Evolutionary conservation across 805 yeast genomes (phyloP).

Genomic region (Cyberlindnera subsufficiens): DNA sequence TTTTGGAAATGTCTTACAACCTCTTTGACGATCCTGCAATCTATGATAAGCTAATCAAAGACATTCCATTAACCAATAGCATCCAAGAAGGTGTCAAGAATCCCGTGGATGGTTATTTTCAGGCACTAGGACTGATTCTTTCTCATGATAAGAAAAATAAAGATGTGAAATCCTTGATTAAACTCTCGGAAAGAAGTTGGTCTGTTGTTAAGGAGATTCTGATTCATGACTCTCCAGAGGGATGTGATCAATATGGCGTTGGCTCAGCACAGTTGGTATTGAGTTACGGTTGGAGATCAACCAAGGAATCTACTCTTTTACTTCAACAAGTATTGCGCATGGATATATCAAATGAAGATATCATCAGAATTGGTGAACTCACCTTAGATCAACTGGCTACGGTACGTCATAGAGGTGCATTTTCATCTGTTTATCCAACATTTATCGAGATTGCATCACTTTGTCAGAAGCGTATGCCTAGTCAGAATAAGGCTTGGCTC

Average conservation of each 20-base stretch:
- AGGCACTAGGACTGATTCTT: slow-evolving; percentile 46
- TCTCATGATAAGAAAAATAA: slow-evolving; percentile 12
- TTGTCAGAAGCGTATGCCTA: slow-evolving; percentile 37
- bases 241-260: slow-evolving; percentile 41
- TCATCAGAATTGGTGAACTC: slow-evolving; percentile 40
- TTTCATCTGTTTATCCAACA: slow-evolving; percentile 81
- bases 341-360: slow-evolving; percentile 18
- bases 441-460: slow-evolving; percentile 59
- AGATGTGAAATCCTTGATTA: slow-evolving; percentile 7
- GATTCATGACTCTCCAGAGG: slow-evolving; percentile 68
- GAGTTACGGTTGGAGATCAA: slow-evolving; percentile 77
- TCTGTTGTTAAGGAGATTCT: slow-evolving; percentile 36
- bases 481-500: slow-evolving; percentile 53
- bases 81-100: slow-evolving; percentile 40
- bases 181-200: slow-evolving; percentile 28
- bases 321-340: slow-evolving; percentile 38
- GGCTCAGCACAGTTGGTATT: slow-evolving; percentile 41
- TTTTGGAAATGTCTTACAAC: slow-evolving; percentile 45
- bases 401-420: slow-evolving; percentile 88
- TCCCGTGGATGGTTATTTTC: slow-evolving; percentile 67
- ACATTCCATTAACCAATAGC: slow-evolving; percentile 29
- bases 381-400: slow-evolving; percentile 62
- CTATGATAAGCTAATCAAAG: slow-evolving; percentile 28
- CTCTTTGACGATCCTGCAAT: slow-evolving; percentile 27
- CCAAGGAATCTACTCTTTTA: slow-evolving; percentile 66